These are phyloP conservation scores for Leishmania mexicana DNA, from an alignment of 208 protist species.

Conservation along the genomic window DNA sequence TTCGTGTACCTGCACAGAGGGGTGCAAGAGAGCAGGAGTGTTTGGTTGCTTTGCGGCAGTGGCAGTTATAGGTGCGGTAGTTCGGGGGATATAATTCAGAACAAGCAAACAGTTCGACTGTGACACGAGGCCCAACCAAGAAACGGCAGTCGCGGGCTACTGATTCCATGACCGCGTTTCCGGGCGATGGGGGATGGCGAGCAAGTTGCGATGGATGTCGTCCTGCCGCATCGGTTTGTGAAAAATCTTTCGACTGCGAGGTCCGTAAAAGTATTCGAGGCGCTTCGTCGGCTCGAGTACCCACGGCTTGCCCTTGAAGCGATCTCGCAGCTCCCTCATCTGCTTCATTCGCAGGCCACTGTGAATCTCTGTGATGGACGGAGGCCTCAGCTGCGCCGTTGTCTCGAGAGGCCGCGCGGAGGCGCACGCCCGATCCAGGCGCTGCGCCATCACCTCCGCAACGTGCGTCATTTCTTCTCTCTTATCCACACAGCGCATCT, in stretches of 20 bases:
- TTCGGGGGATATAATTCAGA: neutral
- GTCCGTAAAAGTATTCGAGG: conserved; percentile 48
- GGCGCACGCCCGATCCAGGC: conserved; percentile 77
- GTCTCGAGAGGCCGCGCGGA: conserved; percentile 66
- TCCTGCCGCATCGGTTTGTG: conserved; percentile 42
- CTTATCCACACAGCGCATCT: conserved; percentile 85
- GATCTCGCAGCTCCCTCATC: conserved; percentile 44
- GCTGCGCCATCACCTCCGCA: conserved; percentile 61
- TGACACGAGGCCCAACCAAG: neutral
- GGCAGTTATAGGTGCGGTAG: neutral
- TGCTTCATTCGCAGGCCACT: conserved; percentile 31
- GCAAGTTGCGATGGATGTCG: conserved; percentile 29
- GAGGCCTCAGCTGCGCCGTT: conserved; percentile 38
- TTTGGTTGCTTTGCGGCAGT: neutral
- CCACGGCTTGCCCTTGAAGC: conserved; percentile 56
- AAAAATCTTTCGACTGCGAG: conserved; percentile 55
- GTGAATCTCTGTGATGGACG: conserved; percentile 44
- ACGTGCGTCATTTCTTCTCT: conserved; percentile 86
- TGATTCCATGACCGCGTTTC: conserved; percentile 24
- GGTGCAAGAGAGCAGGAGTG: neutral
- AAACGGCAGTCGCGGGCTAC: neutral
- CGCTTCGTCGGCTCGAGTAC: conserved; percentile 42
- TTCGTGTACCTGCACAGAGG: neutral
- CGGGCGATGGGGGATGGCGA: conserved; percentile 26
- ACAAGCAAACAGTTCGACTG: neutral